A percentile compares a stretch with the other conserved stretches of the same genome.
These are phyloP conservation scores for Trichosporon sp. DNA, from an alignment of 1,284 basidiomycete genomes.

Conservation along the genomic window DNA sequence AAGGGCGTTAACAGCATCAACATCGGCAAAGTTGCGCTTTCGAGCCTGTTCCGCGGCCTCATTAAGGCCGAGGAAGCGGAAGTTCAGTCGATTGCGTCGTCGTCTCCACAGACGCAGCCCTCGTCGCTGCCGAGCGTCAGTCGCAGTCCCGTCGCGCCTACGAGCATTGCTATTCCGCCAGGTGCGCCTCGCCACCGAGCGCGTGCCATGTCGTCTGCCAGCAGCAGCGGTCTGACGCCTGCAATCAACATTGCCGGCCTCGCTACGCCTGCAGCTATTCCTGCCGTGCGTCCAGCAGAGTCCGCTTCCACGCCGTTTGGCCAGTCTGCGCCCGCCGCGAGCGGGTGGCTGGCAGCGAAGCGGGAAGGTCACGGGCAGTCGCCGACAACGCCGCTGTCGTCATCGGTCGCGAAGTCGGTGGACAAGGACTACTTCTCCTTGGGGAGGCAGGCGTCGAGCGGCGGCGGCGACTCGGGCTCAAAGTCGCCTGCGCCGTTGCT, in stretches of 20 bases:
- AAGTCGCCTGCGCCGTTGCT: not conserved
- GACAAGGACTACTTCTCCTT: conserved; percentile 41
- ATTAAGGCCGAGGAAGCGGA: conserved; percentile 46
- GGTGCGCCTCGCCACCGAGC: conserved; percentile 29
- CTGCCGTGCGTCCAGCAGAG: conserved; percentile 39
- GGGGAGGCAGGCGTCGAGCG: conserved; percentile 3
- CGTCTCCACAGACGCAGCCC: conserved; percentile 16
- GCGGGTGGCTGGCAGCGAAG: conserved; percentile 18
- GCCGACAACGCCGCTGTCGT: not conserved
- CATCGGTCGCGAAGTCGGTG: not conserved
- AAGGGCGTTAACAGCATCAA: conserved; percentile 67
- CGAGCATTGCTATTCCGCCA: conserved; percentile 35
- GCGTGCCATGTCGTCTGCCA: conserved; percentile 24
- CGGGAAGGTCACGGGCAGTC: not conserved
- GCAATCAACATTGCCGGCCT: conserved; percentile 56
- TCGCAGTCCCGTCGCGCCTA: conserved; percentile 29
- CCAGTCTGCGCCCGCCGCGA: conserved; percentile 27
- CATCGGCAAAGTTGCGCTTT: conserved; percentile 47
- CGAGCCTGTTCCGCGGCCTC: conserved; percentile 43
- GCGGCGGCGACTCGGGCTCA: conserved; percentile 11
- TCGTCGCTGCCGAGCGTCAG: conserved; percentile 28
- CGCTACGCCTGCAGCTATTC: conserved; percentile 61
- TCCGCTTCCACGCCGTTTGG: conserved; percentile 27
- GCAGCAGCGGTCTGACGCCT: conserved; percentile 22
- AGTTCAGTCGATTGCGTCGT: conserved; percentile 15